These are phyloP conservation scores for Candida sojae DNA, from an alignment of 1,139 yeast genomes.

Conservation along the genomic window DNA sequence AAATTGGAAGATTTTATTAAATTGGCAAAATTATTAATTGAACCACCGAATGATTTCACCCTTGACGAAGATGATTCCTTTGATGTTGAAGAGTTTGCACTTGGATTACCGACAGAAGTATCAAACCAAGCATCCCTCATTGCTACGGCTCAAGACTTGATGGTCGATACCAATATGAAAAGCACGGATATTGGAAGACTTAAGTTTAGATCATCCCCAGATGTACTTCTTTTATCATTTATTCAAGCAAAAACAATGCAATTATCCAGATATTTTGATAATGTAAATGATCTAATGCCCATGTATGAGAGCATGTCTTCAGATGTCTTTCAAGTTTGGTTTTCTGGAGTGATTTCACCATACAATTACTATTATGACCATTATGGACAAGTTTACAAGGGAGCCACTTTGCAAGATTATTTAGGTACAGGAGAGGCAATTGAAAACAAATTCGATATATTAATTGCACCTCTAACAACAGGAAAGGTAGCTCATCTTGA, in stretches of 20 bases:
- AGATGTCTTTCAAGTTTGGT: slow-evolving; percentile 29
- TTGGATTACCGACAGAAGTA: slow-evolving; percentile 13
- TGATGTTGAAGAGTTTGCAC: slow-evolving; percentile 24
- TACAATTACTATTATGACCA: slow-evolving; percentile 32
- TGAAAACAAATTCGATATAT: slow-evolving; percentile 20
- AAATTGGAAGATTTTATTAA: slow-evolving; percentile 9
- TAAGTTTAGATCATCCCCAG: neutral
- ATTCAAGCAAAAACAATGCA: slow-evolving; percentile 25
- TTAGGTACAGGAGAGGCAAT: slow-evolving; percentile 19
- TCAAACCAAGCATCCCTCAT: slow-evolving; percentile 9
- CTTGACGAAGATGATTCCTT: slow-evolving; percentile 17
- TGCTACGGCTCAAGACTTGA: slow-evolving; percentile 21
- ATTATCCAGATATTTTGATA: slow-evolving; percentile 21
- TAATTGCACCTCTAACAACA: slow-evolving; percentile 26
- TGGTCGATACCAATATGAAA: slow-evolving; percentile 11
- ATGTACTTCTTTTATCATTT: slow-evolving; percentile 20
- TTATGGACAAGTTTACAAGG: slow-evolving; percentile 20
- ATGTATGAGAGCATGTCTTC: slow-evolving; percentile 19
- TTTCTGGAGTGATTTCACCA: slow-evolving; percentile 28
- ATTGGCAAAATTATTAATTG: slow-evolving; percentile 13
- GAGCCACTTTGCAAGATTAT: slow-evolving; percentile 17
- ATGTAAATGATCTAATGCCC: slow-evolving; percentile 17
- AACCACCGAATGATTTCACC: slow-evolving; percentile 3
- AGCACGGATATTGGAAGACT: slow-evolving; percentile 6
- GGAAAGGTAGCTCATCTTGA: slow-evolving; percentile 17